Evolutionary conservation across 2,329 filamentous ascomycete species (phyloP).

Genomic region (Chaetomium sp.): DNA sequence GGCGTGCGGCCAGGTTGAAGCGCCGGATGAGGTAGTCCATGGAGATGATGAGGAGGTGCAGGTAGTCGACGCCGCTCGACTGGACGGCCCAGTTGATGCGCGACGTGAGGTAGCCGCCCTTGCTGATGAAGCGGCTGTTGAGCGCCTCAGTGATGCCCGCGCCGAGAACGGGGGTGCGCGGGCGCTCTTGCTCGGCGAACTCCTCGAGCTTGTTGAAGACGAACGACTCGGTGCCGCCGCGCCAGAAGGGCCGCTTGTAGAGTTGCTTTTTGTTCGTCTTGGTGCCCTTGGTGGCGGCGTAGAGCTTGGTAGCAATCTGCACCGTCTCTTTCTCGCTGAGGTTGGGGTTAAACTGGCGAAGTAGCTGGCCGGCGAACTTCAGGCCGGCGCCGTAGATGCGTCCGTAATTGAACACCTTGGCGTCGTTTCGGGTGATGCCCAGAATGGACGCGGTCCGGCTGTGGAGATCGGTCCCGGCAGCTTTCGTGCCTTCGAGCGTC

Average conservation of each 20-base stretch:
- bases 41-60: conserved; percentile 86
- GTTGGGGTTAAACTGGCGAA: conserved; percentile 89
- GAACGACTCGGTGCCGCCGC: conserved; percentile 93
- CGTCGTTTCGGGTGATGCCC: conserved; percentile 91
- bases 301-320: conserved; percentile 76
- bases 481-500: conserved; percentile 95
- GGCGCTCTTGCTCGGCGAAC: conserved; percentile 91
- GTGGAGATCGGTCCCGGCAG: conserved; percentile 89
- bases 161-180: conserved; percentile 87
- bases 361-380: conserved; percentile 85
- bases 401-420: conserved; percentile 98
- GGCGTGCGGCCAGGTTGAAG: conserved; percentile 80
- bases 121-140: conserved; percentile 83
- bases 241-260: conserved; percentile 81
- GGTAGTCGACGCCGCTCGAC: conserved; percentile 93
- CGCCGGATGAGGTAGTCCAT: conserved; percentile 93
- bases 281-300: conserved; percentile 85
- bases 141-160: conserved; percentile 96
- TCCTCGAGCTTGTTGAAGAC: conserved; percentile 98
- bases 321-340: conserved; percentile 79
- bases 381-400: conserved; percentile 97
- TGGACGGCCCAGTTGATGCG: conserved; percentile 99
- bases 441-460: conserved; percentile 90
- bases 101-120: conserved; percentile 90
- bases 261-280: conserved; percentile 77